Evolutionary conservation across 495 filamentous ascomycete species (phyloP).

Genomic region (Hypoxylon lienhwacheense): DNA sequence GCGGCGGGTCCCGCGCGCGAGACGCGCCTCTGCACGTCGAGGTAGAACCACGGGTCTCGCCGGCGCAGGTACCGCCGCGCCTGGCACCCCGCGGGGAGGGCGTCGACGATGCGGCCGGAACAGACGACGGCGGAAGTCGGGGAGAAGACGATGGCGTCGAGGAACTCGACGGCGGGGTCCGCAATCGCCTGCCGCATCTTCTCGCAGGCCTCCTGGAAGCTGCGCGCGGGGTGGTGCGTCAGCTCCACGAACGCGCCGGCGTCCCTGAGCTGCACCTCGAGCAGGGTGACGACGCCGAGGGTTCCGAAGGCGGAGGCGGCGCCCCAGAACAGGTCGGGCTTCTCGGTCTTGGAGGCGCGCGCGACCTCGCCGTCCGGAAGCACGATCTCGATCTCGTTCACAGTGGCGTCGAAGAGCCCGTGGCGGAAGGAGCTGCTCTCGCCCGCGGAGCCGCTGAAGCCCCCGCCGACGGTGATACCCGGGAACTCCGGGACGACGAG

Average conservation of each 20-base stretch:
- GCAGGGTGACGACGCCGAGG: conserved; percentile 58
- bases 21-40: conserved; percentile 44
- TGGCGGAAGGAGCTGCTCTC: conserved; percentile 63
- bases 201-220: conserved; percentile 37
- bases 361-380: conserved; percentile 56
- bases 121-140: conserved; percentile 52
- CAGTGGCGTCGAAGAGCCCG: conserved; percentile 60
- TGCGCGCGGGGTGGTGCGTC: conserved; percentile 50
- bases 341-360: conserved; percentile 41
- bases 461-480: conserved; percentile 67
- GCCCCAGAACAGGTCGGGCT: conserved; percentile 59
- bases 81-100: conserved; percentile 32
- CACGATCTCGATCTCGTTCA: conserved; percentile 62
- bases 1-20: conserved; percentile 3
- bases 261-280: conserved; percentile 57
- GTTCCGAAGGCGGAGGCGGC: conserved; percentile 62
- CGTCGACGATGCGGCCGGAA: conserved; percentile 51
- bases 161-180: conserved; percentile 45
- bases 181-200: conserved; percentile 37
- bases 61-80: conserved; percentile 46
- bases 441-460: conserved; percentile 62
- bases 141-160: conserved; percentile 56
- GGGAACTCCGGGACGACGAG: conserved; percentile 66
- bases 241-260: conserved; percentile 56
- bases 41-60: conserved; percentile 57